Base-by-base conservation (phyloP, 768 basidiomycete species). In the Agaricus bisporus region DNA sequence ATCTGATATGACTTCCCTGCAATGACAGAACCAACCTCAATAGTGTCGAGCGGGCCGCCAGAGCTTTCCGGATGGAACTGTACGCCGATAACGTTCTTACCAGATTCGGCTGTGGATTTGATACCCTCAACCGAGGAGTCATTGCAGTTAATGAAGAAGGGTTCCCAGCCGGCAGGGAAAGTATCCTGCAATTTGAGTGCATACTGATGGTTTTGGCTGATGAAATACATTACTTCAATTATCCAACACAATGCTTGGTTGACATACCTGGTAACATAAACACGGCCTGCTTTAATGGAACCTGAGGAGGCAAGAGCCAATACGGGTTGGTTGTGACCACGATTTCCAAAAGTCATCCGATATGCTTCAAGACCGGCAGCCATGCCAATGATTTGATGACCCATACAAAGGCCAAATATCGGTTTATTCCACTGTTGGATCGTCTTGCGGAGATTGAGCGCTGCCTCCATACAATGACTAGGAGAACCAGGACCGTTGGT, bases 71-170 rank as follows among this genome's bases (percentile, higher is more conserved):
- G 97, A 70, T 99, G 97, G 84, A 98, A 99, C 65, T 99, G 97
- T 18, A 98, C 95, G 60, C 95, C 97, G 92, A 94, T 98, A 28
- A 98, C 80, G 58, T 83, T 86, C 73, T 86, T 92, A 50, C 93
- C 93, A 20, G 92, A 94, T 9, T 85, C 88, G 0, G 73, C 64
- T 1, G 97, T 97, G 15, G 93, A 95, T 72, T 94, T 98, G 78
- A 98, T 97, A 37, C 97, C 97, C 67, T 98, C 97, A 14, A 98
- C 94, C 1, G 93, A 97, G 14, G 95, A 98, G 71, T 98, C 95
- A 64, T 98, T 98, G 73, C 93, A 97, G 72, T 98, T 99, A 75
- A 98, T 95, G 77, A 99, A 99, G 81, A 95, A 98, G 0, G 95
- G 95, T 61, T 95, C 93, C 94, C 93, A 99, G 15, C 94, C 97